These are phyloP conservation scores for Prunus mira DNA, from an alignment of 306 rosid genomes.

Conservation along the genomic window DNA sequence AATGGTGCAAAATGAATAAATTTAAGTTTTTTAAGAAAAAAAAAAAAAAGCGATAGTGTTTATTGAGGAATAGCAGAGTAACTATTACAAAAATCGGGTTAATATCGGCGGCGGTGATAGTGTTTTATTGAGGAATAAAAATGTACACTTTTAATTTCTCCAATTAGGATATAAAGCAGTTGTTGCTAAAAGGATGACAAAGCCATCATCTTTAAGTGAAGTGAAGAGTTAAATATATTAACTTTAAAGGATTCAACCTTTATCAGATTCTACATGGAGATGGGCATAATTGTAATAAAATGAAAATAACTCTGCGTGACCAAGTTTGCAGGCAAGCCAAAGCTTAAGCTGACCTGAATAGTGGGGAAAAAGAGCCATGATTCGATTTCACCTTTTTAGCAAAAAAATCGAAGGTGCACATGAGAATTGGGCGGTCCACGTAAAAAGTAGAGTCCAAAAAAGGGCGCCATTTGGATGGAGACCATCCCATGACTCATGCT, in stretches of 20 bases:
- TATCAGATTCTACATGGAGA: neutral
- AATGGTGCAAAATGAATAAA: neutral
- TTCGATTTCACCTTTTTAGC: constrained; percentile 29
- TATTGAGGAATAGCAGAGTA: too few species aligned
- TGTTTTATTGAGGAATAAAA: too few species aligned
- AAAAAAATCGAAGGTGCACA: constrained; percentile 31
- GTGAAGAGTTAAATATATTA: neutral
- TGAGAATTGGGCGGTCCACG: constrained; percentile 64
- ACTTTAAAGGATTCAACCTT: neutral
- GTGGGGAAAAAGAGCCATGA: constrained; percentile 27
- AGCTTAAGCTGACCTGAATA: constrained; percentile 23
- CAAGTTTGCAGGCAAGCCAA: constrained; percentile 23
- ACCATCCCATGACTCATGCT: constrained; percentile 24
- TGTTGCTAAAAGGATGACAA: constrained; percentile 4
- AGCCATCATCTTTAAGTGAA: neutral
- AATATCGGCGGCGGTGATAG: too few species aligned
- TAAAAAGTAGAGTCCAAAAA: constrained; percentile 40
- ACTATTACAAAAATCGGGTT: too few species aligned
- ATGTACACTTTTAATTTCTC: neutral
- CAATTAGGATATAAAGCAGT: neutral
- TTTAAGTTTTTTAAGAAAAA: neutral
- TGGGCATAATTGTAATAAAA: neutral
- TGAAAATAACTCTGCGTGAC: neutral
- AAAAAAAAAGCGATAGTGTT: too few species aligned
- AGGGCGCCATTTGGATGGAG: constrained; percentile 34